Percentiles rank a stretch among this genome's conserved stretches.
phyloP scores from a whole-genome alignment of 2,329 filamentous ascomycete genomes.

The Diaporthe sp. region DNA sequence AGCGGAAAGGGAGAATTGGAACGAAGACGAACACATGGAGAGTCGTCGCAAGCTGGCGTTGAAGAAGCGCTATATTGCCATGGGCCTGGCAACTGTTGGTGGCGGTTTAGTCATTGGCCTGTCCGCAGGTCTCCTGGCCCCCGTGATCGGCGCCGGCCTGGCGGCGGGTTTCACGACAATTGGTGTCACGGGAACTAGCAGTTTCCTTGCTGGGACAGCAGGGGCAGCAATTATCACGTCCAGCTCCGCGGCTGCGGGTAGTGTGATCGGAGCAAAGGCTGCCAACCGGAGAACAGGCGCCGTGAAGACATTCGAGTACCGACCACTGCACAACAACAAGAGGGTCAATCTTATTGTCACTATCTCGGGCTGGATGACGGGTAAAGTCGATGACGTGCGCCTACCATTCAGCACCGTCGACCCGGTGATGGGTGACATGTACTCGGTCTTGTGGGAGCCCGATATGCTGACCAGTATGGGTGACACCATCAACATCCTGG shows the following conservation, averaged over 20 bases:
- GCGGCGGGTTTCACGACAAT: constrained; percentile 97
- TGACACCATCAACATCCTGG: constrained; percentile 97
- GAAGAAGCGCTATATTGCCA: constrained; percentile 89
- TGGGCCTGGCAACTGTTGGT: constrained; percentile 96
- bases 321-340: constrained; percentile 98
- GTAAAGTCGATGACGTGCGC: constrained; percentile 96
- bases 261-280: constrained; percentile 87
- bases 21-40: constrained; percentile 95
- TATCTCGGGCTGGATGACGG: constrained; percentile 97
- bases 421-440: constrained; percentile 97
- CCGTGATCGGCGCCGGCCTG: constrained; percentile 92
- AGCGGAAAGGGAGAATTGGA: constrained; percentile 96
- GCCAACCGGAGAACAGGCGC: constrained; percentile 90
- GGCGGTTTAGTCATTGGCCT: constrained; percentile 95
- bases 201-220: constrained; percentile 91
- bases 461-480: constrained; percentile 99
- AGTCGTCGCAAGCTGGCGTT: constrained; percentile 83
- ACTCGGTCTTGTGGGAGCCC: constrained; percentile 97
- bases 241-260: constrained; percentile 85
- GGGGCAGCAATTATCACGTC: constrained; percentile 96
- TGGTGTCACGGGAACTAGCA: constrained; percentile 88
- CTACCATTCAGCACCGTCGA: constrained; percentile 97
- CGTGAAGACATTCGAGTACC: constrained; percentile 96
- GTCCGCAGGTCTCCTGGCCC: constrained; percentile 90
- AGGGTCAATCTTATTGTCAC: constrained; percentile 95